Percentiles rank a stretch among this genome's conserved stretches.
These are phyloP conservation scores for Mollisiaceae sp. DNA, from an alignment of 2,329 filamentous ascomycete species.

Conservation along the genomic window DNA sequence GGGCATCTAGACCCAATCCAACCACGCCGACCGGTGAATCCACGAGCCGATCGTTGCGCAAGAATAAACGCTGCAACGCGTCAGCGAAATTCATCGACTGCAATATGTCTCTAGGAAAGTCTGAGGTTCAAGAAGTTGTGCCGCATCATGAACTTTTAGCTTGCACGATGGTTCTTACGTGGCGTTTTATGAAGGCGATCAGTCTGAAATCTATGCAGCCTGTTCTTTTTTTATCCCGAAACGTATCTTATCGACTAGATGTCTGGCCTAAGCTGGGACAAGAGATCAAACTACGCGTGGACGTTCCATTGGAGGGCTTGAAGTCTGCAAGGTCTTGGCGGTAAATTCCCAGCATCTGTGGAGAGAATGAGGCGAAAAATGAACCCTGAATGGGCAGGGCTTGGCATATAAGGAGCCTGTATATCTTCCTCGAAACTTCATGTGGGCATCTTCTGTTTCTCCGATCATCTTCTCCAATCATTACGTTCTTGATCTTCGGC, in stretches of 20 bases:
- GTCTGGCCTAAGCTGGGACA: slow-evolving; percentile 11
- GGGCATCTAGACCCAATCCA: neutral
- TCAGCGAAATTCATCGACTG: slow-evolving; percentile 10
- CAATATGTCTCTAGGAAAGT: slow-evolving; percentile 3
- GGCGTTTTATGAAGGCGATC: slow-evolving; percentile 18
- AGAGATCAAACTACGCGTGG: slow-evolving; percentile 17
- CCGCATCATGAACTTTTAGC: slow-evolving; percentile 7
- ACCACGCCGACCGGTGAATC: slow-evolving; percentile 5
- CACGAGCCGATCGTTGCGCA: slow-evolving; percentile 4
- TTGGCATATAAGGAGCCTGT: slow-evolving; percentile 16
- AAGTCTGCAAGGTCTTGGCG: slow-evolving; percentile 20
- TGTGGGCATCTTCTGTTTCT: slow-evolving; percentile 33
- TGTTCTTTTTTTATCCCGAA: slow-evolving; percentile 22
- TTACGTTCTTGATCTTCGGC: slow-evolving; percentile 33
- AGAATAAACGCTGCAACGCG: slow-evolving; percentile 3
- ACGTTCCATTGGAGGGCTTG: slow-evolving; percentile 26
- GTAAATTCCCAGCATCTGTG: neutral
- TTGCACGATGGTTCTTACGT: slow-evolving; percentile 14
- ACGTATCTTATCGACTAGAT: slow-evolving; percentile 1
- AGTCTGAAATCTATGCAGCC: slow-evolving; percentile 14
- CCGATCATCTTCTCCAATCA: slow-evolving; percentile 24
- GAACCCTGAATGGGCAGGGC: slow-evolving; percentile 6
- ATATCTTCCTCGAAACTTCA: slow-evolving; percentile 21
- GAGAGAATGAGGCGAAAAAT: slow-evolving; percentile 12
- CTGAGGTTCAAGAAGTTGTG: slow-evolving; percentile 13